A percentile compares a stretch with the other conserved stretches of the same genome.
These are phyloP conservation scores for Claviceps digitariae DNA, from an alignment of 2,329 filamentous ascomycete genomes.

Conservation along the genomic window DNA sequence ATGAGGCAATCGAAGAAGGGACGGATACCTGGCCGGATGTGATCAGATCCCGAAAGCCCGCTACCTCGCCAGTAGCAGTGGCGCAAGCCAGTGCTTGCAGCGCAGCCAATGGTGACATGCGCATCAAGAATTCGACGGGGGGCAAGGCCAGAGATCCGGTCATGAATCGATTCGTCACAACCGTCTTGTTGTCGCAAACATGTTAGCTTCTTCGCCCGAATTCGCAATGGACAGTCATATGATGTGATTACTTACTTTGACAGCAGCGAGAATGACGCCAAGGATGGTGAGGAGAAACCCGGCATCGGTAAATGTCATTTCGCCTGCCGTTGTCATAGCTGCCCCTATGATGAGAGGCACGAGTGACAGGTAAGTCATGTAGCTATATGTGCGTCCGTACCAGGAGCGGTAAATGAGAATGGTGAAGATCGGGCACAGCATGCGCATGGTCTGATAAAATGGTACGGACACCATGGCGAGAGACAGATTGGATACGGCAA, in stretches of 20 bases:
- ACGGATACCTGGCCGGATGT: conserved; percentile 22
- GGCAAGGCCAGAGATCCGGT: conserved; percentile 44
- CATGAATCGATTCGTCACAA: conserved; percentile 52
- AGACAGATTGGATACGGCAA: conserved; percentile 51
- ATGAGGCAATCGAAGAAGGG: conserved; percentile 23
- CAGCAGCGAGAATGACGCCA: conserved; percentile 38
- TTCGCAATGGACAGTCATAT: neutral
- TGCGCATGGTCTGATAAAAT: conserved; percentile 52
- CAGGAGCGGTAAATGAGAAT: conserved; percentile 45
- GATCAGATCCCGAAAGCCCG: conserved; percentile 24
- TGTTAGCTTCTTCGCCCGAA: neutral
- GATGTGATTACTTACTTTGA: conserved; percentile 29
- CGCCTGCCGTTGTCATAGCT: conserved; percentile 45
- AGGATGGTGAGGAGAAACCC: conserved; percentile 42
- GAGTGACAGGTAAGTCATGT: conserved; percentile 43
- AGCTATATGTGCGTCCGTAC: conserved; percentile 41
- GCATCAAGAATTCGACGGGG: conserved; percentile 45
- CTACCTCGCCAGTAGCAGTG: conserved; percentile 37
- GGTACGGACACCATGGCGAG: conserved; percentile 48
- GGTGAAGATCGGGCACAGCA: conserved; percentile 47
- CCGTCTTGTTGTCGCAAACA: conserved; percentile 23
- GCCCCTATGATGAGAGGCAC: conserved; percentile 48
- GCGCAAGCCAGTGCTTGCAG: conserved; percentile 40
- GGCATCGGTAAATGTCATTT: conserved; percentile 46
- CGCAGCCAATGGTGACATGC: conserved; percentile 48